phyloP scores from a whole-genome alignment of 83 land plant genomes.

The Thuja plicata region DNA sequence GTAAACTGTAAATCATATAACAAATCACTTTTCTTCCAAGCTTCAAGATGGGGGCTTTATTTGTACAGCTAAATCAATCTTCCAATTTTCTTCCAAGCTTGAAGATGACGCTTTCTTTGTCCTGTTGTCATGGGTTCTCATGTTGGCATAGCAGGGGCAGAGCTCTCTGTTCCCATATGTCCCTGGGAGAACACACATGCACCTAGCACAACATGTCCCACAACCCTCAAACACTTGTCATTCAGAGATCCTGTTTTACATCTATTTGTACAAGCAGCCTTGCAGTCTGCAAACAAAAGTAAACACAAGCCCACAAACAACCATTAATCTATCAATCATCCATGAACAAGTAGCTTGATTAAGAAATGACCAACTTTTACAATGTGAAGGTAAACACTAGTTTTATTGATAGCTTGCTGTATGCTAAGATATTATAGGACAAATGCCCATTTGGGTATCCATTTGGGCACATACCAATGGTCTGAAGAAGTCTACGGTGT shows the following conservation, averaged over 20 bases:
- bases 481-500: neutral
- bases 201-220: constrained; percentile 30
- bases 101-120: no score
- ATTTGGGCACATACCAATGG: neutral
- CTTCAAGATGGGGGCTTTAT: no score
- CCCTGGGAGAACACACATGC: constrained; percentile 42
- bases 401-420: neutral
- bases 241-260: constrained; percentile 24
- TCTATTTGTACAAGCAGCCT: constrained; percentile 15
- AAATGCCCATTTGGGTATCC: neutral
- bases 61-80: no score
- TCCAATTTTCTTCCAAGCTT: no score
- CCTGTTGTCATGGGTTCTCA: constrained; percentile 26
- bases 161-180: constrained; percentile 28
- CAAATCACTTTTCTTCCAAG: no score
- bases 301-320: neutral
- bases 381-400: neutral
- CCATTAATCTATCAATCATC: neutral
- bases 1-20: no score
- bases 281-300: constrained; percentile 27
- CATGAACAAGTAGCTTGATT: neutral
- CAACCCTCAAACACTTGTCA: constrained; percentile 27
- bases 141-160: constrained; percentile 47
- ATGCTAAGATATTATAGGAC: no score
- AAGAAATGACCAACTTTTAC: neutral